Evolutionary conservation across 805 yeast species (phyloP).

Genomic region (Yarrowia sp.): DNA sequence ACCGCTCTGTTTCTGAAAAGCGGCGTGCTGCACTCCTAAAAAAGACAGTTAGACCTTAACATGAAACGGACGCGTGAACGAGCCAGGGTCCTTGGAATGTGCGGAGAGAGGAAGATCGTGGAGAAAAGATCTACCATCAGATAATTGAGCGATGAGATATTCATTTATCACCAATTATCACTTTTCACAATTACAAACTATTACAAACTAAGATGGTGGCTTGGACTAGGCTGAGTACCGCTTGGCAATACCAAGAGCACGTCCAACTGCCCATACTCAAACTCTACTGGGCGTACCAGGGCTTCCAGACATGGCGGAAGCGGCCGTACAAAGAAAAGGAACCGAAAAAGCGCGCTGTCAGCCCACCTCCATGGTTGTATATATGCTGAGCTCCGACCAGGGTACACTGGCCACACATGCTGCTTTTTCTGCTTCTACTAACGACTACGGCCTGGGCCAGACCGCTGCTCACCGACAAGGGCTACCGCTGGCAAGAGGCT

Average conservation of each 20-base stretch:
- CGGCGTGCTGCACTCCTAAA: slow-evolving; percentile 3
- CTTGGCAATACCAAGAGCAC: slow-evolving; percentile 7
- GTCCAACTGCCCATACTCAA: not conserved
- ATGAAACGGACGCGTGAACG: slow-evolving; percentile 3
- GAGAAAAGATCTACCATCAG: not conserved
- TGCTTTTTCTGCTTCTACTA: not conserved
- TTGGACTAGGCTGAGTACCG: no score
- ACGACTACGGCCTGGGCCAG: not conserved
- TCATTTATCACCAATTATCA: no score
- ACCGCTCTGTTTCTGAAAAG: not conserved
- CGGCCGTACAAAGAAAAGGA: not conserved
- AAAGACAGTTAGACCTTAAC: slow-evolving; percentile 13
- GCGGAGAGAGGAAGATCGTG: not conserved
- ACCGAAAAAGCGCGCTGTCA: not conserved
- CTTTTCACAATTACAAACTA: no score
- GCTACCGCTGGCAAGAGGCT: slow-evolving; percentile 19
- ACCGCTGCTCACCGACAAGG: slow-evolving; percentile 2
- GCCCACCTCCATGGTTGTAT: not conserved
- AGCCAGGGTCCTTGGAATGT: not conserved
- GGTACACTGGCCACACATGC: not conserved
- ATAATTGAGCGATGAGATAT: no score
- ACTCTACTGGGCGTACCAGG: slow-evolving; percentile 1
- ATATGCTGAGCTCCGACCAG: not conserved
- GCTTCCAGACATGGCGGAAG: slow-evolving; percentile 11
- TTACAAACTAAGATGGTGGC: not conserved